Conservation (phyloP, 169 alveolate species). For the Cardiosporidium cionae region DNA sequence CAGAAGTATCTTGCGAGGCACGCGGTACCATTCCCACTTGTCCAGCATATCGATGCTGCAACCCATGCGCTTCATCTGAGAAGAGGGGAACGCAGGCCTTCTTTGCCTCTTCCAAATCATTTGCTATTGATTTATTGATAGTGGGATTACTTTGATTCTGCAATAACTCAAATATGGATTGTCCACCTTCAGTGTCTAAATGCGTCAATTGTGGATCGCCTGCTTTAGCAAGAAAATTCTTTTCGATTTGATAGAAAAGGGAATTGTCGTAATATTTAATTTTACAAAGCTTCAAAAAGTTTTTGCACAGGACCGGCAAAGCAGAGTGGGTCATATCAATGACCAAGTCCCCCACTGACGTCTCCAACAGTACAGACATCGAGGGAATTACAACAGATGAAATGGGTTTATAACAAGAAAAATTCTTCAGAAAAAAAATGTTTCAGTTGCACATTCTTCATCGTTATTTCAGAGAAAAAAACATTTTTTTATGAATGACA, state of each 20-base stretch:
- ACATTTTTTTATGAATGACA: too few relatives aligned
- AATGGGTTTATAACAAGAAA: too few relatives aligned
- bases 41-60: background rate
- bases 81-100: constrained; percentile 21
- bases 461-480: too few relatives aligned
- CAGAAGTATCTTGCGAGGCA: too few relatives aligned
- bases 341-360: constrained; percentile 82
- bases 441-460: too few relatives aligned
- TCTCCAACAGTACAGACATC: constrained; percentile 85
- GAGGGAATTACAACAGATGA: too few relatives aligned
- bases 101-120: constrained; percentile 32
- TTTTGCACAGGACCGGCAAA: constrained; percentile 48
- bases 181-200: too few relatives aligned
- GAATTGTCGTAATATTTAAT: constrained; percentile 78
- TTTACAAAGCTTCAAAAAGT: constrained; percentile 80
- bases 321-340: constrained; percentile 57
- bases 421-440: too few relatives aligned
- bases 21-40: background rate
- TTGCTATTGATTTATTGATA: constrained; percentile 26
- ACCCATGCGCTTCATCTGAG: constrained; percentile 4
- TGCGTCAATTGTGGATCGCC: constrained; percentile 60
- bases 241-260: constrained; percentile 72
- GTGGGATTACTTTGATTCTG: too few relatives aligned
- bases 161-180: too few relatives aligned
- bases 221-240: constrained; percentile 69